Evolutionary conservation across 2,329 filamentous ascomycete species (phyloP), one percentile per base, ranked within the genome.

Genomic region (Orbilia blumenaviensis): DNA sequence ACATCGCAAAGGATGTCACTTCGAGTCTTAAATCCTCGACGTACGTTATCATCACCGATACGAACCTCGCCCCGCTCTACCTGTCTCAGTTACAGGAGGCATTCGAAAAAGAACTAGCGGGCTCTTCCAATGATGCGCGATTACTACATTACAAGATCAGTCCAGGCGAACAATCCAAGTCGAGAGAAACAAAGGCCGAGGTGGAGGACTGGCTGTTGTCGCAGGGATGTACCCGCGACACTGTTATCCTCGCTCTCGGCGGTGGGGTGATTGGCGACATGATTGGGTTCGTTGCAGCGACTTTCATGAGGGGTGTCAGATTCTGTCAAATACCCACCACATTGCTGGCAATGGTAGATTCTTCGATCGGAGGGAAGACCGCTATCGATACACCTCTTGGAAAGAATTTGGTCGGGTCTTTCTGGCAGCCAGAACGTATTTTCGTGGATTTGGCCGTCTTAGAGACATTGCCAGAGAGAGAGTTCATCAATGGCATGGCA

Each of bases 401-500:
- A 76, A 99, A 99, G 86, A 99, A 99, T 82, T 85, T 99, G 77
- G 90, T 99, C 68, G 95, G 95, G 2, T 90, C 94, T 34, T 98
- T 99, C 84, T 98, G 94, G 94, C 95, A 99, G 82, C 95, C 95
- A 3, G 88, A 91, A 81, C 90, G 93, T 78, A 94, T 98, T 79
- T 99, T 97, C 84, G 94, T 99, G 80, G 95, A 99, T 83, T 86
- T 98, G 77, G 88, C 90, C 67, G 98, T 99, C 81, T 86, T 99
- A 66, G 92, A 96, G 82, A 96, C 93, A 0, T 86, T 99, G 18
- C 94, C 94, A 0, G 90, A 91, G 78, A 88, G 95, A 79, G 94
- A 99, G 84, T 94, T 99, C 81, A 93, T 97, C 84, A 99, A 99
- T 82, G 95, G 95, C 77, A 97, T 99, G 94, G 95, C 94, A 25